Evolutionary conservation across 257 asterid species (phyloP), one percentile per base, ranked within the genome.

Genomic region (Penstemon barbatus): DNA sequence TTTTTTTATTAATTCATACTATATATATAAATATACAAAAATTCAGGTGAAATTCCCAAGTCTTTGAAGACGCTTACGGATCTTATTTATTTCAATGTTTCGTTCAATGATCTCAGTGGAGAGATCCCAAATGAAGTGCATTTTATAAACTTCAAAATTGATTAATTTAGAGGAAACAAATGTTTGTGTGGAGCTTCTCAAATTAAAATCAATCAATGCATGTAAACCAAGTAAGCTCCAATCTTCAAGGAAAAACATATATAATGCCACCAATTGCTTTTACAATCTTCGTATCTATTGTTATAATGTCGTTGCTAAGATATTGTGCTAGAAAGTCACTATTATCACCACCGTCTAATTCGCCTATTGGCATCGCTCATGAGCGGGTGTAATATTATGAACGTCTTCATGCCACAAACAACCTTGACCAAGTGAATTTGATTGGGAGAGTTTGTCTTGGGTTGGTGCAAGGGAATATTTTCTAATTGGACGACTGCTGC

Each of bases 41-140:
- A n/a, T 68, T 44, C 63, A 8, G 37, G 63, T 18, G 4, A 3
- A 5, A 53, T 67, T 10, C 63, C 72, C 36, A 8, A 39, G 42
- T 53, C 72, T 36, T 40, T 55, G 41, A 62, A 38, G 40, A 6
- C 3, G 4, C 45, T 55, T 4, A 8, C 8, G 11, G 7, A 54
- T 10, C 55, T 54, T 5, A 5, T 9, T 3, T 15, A 42, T 42
- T n/a, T 54, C 1, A 55, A 43, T 13, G 13, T 68, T 15, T 55
- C 65, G 7, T 68, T 42, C 57, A 56, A 68, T 36, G 42, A 41
- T 1, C n/a, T 68, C 1, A 56, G 56, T 43, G 72, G 72, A 0
- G 72, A 19, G 43, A 54, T 68, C 43, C 72, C 72, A 55, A 7
- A 56, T 10, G 55, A 45, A 43, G 64, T 54, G 8, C n/a, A 45